Evolutionary conservation across 1,139 yeast genomes (phyloP), one percentile per base, ranked within the genome.

Genomic region (Yamadazyma membranifaciens): DNA sequence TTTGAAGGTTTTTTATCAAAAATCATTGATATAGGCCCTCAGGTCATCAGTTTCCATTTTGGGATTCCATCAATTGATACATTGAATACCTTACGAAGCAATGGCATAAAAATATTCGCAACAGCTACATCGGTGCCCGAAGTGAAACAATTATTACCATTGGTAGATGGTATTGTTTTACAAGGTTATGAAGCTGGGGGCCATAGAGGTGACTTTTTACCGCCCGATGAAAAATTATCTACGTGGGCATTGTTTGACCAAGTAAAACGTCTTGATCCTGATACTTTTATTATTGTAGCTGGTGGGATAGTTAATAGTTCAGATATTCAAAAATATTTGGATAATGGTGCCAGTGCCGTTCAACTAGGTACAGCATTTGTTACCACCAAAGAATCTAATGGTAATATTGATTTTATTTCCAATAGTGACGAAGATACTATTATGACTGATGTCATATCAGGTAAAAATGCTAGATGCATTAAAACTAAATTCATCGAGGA

Each of bases 101-200:
- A 69, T 27, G 80, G 78, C 2, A 70, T 74, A 33, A 55, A 69
- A 42, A 80, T 79, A 11, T 70, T 78, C 63, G 81, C 76, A 11
- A 53, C 69, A 6, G 73, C 67, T 0, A 75, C 80, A 0, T 67
- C 69, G 3, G 48, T 67, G 0, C 48, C 51, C 2, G 81, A 76
- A 49, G 73, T 71, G 0, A 32, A 49, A 13, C 36, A 49, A 11
- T 20, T 57, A 4, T 54, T 54, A 0, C 13, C 5, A 4, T 34
- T 61, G 0, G 62, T 65, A 9, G 73, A 72, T 48, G 80, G 75
- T 3, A 54, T 75, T 5, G 56, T 72, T 3, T 56, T 67, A 28
- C 81, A 76, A 54, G 80, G 81, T 0, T 67, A 62, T 51, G 80
- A 75, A 50, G 81, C 81, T 2, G 81, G 81, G 33, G 81, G 81